phyloP scores from a whole-genome alignment of 208 protist genomes.

The Wallacemonas sp. region DNA sequence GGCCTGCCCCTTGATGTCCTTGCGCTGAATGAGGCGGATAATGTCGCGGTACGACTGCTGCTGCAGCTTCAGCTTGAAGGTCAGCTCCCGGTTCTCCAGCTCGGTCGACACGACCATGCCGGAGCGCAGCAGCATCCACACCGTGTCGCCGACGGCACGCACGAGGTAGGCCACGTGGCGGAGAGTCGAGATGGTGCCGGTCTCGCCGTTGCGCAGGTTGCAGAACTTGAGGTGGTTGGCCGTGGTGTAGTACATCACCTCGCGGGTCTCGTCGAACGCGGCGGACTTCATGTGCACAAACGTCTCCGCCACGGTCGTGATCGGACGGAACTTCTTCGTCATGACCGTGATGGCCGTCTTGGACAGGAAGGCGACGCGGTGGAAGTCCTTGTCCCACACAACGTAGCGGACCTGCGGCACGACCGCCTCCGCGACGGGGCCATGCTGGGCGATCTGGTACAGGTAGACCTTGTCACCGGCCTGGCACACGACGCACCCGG shows the following conservation, averaged over 20 bases:
- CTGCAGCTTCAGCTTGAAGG: conserved; percentile 97
- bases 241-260: conserved; percentile 98
- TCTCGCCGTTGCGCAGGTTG: conserved; percentile 92
- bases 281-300: conserved; percentile 96
- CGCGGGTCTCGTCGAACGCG: conserved; percentile 87
- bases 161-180: conserved; percentile 97
- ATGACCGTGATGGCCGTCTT: conserved; percentile 92
- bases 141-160: conserved; percentile 68
- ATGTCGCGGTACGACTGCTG: conserved; percentile 94
- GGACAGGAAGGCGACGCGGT: conserved; percentile 91
- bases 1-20: conserved; percentile 94
- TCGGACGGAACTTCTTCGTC: conserved; percentile 89
- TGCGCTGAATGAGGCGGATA: conserved; percentile 92
- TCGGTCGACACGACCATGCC: conserved; percentile 80
- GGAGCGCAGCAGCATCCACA: conserved; percentile 94
- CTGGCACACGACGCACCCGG: conserved; percentile 79
- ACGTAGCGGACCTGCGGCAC: conserved; percentile 89
- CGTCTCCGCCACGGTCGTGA: conserved; percentile 91
- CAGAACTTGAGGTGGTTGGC: conserved; percentile 99
- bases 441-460: conserved; percentile 95
- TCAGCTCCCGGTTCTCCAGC: conserved; percentile 95
- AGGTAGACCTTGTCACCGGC: conserved; percentile 89
- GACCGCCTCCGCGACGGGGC: conserved; percentile 62
- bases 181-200: conserved; percentile 97
- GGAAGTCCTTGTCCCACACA: conserved; percentile 93